These are phyloP conservation scores for Rhodotorula sp. DNA, from an alignment of 1,284 basidiomycete species.

Conservation along the genomic window DNA sequence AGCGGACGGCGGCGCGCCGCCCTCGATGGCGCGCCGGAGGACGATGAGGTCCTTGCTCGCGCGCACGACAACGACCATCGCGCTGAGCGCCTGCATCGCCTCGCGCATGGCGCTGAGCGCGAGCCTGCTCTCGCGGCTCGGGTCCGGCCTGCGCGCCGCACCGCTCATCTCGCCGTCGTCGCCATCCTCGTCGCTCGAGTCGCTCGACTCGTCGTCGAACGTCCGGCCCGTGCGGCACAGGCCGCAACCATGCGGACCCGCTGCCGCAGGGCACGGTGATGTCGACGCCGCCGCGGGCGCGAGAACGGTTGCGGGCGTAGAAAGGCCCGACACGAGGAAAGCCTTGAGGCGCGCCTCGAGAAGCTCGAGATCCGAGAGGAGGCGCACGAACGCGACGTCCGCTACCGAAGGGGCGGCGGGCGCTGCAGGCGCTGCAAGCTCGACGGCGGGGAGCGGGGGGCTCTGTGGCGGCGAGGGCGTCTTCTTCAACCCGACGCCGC, in stretches of 20 bases:
- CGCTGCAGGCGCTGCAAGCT: neutral
- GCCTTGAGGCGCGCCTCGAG: constrained; percentile 41
- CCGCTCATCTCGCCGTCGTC: neutral
- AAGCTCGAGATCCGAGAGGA: constrained; percentile 44
- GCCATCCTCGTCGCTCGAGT: constrained; percentile 36
- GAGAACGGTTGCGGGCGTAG: constrained; percentile 22
- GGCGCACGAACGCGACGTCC: constrained; percentile 38
- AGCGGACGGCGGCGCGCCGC: neutral
- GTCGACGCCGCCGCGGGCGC: constrained; percentile 21
- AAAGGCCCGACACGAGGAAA: constrained; percentile 36
- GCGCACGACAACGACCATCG: constrained; percentile 44
- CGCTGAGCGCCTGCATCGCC: constrained; percentile 45
- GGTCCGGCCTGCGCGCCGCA: neutral
- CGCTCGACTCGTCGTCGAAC: constrained; percentile 42
- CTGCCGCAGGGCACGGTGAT: constrained; percentile 6
- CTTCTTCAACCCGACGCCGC: constrained; percentile 23
- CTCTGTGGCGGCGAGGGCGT: constrained; percentile 33
- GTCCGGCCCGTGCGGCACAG: constrained; percentile 43
- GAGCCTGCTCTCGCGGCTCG: constrained; percentile 25
- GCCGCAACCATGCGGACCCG: constrained; percentile 25
- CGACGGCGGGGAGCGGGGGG: constrained; percentile 16
- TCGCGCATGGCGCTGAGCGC: constrained; percentile 46
- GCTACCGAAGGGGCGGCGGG: neutral
- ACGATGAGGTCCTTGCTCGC: constrained; percentile 25
- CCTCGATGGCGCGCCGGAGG: constrained; percentile 22